These are phyloP conservation scores for Fraxinus americana DNA, from an alignment of 257 asterid genomes.

Conservation along the genomic window DNA sequence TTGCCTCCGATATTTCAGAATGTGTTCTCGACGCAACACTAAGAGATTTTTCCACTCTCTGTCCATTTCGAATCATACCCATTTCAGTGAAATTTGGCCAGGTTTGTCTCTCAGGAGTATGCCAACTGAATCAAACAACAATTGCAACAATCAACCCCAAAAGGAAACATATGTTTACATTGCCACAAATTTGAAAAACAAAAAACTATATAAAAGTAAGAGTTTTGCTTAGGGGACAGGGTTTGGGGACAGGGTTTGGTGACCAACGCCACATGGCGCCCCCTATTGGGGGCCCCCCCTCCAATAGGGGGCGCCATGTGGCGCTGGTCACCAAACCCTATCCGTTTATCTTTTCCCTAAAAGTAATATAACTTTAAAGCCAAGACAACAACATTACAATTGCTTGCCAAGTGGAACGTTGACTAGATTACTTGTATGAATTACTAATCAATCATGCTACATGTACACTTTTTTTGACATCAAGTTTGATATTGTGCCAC, in stretches of 20 bases:
- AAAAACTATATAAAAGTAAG: no score
- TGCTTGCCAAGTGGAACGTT: constrained; percentile 57
- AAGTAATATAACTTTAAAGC: neutral
- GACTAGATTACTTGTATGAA: constrained; percentile 51
- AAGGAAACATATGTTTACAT: neutral
- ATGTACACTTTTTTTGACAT: no score
- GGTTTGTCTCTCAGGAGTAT: constrained; percentile 75
- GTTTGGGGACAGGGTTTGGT: no score
- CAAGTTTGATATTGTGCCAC: no score
- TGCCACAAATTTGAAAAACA: no score
- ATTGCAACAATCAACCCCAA: constrained; percentile 8
- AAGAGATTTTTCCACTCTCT: constrained; percentile 45
- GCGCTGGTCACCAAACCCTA: no score
- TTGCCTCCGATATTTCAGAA: constrained; percentile 71
- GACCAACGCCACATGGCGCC: no score
- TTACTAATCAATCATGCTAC: no score
- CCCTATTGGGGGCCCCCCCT: no score
- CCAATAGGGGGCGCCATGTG: no score
- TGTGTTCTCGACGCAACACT: constrained; percentile 37
- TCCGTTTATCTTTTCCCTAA: no score
- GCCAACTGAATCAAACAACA: constrained; percentile 43
- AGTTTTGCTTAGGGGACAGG: no score
- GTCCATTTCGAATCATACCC: constrained; percentile 34
- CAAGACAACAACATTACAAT: constrained; percentile 11
- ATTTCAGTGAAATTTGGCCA: constrained; percentile 40